Percentiles rank a stretch among this genome's conserved stretches.
These are phyloP conservation scores for Mycena kentingensis DNA, from an alignment of 768 basidiomycete genomes.

Conservation along the genomic window DNA sequence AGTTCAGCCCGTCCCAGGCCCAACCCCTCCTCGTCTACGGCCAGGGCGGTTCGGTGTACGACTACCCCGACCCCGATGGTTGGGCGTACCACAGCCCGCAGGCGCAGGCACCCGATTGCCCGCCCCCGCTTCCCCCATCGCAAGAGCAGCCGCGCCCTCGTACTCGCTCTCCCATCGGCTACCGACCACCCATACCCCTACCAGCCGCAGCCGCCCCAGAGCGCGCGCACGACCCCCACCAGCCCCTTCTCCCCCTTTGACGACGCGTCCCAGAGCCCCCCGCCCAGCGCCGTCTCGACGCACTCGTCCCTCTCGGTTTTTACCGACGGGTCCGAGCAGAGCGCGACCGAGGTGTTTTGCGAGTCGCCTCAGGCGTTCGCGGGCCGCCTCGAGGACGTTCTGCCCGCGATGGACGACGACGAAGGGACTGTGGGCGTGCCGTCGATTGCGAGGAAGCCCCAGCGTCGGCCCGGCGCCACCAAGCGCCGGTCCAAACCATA, in stretches of 20 bases:
- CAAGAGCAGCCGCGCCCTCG: background rate
- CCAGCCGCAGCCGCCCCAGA: too few species aligned
- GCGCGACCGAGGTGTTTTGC: background rate
- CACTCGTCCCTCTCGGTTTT: background rate
- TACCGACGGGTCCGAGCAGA: background rate
- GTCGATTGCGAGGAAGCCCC: too few species aligned
- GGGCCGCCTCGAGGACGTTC: too few species aligned
- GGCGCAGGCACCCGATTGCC: background rate
- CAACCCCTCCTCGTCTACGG: background rate
- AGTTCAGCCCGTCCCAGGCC: background rate
- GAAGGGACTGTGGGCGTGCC: too few species aligned
- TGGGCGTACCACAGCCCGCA: background rate
- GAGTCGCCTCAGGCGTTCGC: background rate
- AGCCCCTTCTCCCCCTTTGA: too few species aligned
- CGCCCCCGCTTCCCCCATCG: background rate
- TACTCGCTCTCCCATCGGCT: too few species aligned
- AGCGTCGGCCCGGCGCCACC: too few species aligned
- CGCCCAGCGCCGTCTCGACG: slow-evolving; percentile 1
- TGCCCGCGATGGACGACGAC: too few species aligned
- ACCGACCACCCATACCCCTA: too few species aligned
- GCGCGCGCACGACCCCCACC: too few species aligned
- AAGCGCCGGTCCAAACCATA: background rate
- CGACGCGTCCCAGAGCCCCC: too few species aligned
- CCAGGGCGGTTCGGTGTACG: background rate
- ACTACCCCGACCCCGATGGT: background rate